phyloP scores from a whole-genome alignment of 768 basidiomycete species.

The Macrolepiota albuminosa region DNA sequence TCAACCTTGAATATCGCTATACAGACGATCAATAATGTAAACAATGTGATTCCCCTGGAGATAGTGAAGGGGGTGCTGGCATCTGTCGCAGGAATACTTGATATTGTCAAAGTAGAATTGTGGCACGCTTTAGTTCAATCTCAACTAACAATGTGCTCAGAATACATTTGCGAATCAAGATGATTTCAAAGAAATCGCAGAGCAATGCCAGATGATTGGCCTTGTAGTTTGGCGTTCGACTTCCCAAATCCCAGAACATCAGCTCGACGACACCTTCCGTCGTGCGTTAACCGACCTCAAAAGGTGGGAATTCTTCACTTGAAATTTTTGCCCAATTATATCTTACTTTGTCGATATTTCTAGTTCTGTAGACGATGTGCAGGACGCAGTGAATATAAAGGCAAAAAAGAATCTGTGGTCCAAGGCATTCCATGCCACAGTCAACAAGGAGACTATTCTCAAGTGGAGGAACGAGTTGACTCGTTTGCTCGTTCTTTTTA shows the following conservation, averaged over 20 bases:
- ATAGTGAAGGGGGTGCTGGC: too few species aligned
- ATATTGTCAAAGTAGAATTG: too few species aligned
- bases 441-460: conserved; percentile 8
- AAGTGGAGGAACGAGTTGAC: conserved; percentile 7
- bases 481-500: conserved; percentile 4
- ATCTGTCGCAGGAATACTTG: too few species aligned
- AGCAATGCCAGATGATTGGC: too few species aligned
- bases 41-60: not conserved
- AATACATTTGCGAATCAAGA: too few species aligned
- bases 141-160: too few species aligned
- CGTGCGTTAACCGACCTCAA: too few species aligned
- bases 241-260: too few species aligned
- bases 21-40: not conserved
- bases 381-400: not conserved
- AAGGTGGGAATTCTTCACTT: not conserved
- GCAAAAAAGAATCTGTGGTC: not conserved
- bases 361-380: not conserved
- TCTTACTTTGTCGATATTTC: not conserved
- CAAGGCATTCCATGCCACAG: conserved; percentile 1
- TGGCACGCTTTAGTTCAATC: too few species aligned
- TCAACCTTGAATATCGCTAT: not conserved
- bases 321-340: not conserved
- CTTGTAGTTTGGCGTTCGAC: too few species aligned
- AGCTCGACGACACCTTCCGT: too few species aligned
- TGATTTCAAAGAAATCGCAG: too few species aligned